A percentile compares a stretch with the other conserved stretches of the same genome.
These are phyloP conservation scores for Zygoascus tannicola DNA, from an alignment of 805 yeast genomes.

Conservation along the genomic window DNA sequence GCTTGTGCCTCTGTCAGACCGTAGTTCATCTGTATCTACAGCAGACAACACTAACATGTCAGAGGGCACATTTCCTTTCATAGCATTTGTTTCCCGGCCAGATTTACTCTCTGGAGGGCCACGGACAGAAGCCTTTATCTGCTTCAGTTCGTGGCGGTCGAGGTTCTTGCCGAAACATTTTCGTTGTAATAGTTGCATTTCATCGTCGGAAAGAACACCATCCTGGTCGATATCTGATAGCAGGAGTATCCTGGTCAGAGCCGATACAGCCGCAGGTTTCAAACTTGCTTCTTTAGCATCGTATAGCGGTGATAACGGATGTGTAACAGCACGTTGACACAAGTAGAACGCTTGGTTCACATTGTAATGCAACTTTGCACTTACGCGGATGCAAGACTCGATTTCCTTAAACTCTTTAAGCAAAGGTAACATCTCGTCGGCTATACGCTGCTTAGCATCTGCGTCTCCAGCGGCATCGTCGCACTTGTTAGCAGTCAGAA, in stretches of 20 bases:
- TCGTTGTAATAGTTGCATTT: constrained; percentile 58
- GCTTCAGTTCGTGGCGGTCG: constrained; percentile 33
- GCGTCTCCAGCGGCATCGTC: constrained; percentile 34
- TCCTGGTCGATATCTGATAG: constrained; percentile 87
- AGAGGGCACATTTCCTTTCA: too few species aligned
- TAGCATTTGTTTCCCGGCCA: constrained; percentile 19
- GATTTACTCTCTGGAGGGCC: constrained; percentile 28
- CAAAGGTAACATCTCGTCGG: constrained; percentile 79
- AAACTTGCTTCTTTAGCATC: constrained; percentile 83
- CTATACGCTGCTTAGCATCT: constrained; percentile 39
- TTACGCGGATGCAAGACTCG: constrained; percentile 81
- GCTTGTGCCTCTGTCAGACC: neutral
- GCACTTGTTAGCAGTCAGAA: constrained; percentile 76
- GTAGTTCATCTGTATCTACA: constrained; percentile 8
- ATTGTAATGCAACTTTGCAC: constrained; percentile 75
- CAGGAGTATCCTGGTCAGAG: constrained; percentile 71
- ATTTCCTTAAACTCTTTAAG: constrained; percentile 88
- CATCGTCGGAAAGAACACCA: constrained; percentile 63
- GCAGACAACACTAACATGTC: too few species aligned
- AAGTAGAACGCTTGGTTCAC: constrained; percentile 87
- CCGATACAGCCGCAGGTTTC: constrained; percentile 67
- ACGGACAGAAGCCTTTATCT: constrained; percentile 32
- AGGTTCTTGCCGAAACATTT: constrained; percentile 62
- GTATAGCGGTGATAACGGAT: constrained; percentile 86
- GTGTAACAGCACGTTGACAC: constrained; percentile 87